phyloP scores from a whole-genome alignment of 257 asterid species.

The Voacanga thouarsii region DNA sequence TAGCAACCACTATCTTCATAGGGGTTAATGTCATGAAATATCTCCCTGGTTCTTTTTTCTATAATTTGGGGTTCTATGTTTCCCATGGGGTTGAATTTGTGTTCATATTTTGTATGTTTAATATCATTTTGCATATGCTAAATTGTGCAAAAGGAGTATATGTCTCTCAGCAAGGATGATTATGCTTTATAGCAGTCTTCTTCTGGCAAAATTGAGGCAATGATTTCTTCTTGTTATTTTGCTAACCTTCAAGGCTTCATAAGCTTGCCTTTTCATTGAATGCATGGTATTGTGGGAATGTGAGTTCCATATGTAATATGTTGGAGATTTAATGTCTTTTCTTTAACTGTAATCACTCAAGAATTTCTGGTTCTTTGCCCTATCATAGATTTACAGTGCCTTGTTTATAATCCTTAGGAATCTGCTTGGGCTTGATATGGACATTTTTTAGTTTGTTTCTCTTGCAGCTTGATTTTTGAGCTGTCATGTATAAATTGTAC shows the following conservation, averaged over 20 bases:
- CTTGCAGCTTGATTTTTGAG: too few relatives aligned
- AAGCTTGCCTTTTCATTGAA: background rate
- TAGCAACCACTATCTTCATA: background rate
- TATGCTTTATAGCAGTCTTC: background rate
- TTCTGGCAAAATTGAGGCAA: background rate
- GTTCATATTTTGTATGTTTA: background rate
- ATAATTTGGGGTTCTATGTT: background rate
- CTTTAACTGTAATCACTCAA: background rate
- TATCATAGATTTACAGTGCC: too few relatives aligned
- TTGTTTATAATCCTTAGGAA: background rate
- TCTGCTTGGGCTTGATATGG: too few relatives aligned
- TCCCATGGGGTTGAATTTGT: background rate
- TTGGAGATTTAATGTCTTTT: background rate
- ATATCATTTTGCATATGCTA: background rate
- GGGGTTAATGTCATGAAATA: slow-evolving; percentile 15
- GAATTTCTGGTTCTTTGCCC: background rate
- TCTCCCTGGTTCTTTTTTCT: background rate
- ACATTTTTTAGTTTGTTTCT: too few relatives aligned
- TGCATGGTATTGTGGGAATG: background rate
- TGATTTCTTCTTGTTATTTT: background rate
- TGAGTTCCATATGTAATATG: background rate
- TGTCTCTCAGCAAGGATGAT: background rate
- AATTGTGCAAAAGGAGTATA: background rate
- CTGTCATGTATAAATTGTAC: too few relatives aligned
- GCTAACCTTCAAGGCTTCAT: background rate